These are phyloP conservation scores for Leavenworthia alabamica DNA, from an alignment of 345 rosid species.

Conservation along the genomic window DNA sequence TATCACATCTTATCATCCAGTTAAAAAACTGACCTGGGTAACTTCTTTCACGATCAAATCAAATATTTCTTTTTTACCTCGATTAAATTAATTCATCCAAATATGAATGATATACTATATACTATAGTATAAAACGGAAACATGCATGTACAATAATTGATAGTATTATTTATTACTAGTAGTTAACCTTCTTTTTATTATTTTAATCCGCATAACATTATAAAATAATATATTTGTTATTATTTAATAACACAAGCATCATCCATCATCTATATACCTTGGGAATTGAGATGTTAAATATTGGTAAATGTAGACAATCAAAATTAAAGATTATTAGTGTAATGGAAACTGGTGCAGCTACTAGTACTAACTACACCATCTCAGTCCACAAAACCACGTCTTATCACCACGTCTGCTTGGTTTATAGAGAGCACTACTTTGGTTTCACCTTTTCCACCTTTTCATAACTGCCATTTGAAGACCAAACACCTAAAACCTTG, in stretches of 20 bases:
- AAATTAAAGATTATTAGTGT: neutral
- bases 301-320: constrained; percentile 1
- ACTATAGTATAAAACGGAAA: neutral
- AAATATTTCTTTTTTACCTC: too few relatives aligned
- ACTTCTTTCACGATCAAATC: neutral
- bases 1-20: neutral
- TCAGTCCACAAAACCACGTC: constrained; percentile 27
- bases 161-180: too few relatives aligned
- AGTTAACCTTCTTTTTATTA: neutral
- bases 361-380: neutral
- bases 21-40: neutral
- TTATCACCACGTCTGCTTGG: constrained; percentile 19
- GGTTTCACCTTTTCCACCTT: constrained; percentile 20
- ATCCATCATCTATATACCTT: too few relatives aligned
- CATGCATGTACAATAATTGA: neutral
- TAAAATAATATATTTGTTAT: neutral
- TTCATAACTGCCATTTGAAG: constrained; percentile 35
- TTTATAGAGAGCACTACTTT: neutral
- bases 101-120: too few relatives aligned
- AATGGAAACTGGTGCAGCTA: neutral
- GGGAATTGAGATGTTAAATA: constrained; percentile 14
- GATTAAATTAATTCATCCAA: neutral
- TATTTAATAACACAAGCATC: too few relatives aligned
- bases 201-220: neutral
- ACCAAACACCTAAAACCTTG: constrained; percentile 23